A percentile compares a stretch with the other conserved stretches of the same genome.
Evolutionary conservation across 1,139 yeast genomes (phyloP).

Genomic region (Blastobotrys illinoisensis): DNA sequence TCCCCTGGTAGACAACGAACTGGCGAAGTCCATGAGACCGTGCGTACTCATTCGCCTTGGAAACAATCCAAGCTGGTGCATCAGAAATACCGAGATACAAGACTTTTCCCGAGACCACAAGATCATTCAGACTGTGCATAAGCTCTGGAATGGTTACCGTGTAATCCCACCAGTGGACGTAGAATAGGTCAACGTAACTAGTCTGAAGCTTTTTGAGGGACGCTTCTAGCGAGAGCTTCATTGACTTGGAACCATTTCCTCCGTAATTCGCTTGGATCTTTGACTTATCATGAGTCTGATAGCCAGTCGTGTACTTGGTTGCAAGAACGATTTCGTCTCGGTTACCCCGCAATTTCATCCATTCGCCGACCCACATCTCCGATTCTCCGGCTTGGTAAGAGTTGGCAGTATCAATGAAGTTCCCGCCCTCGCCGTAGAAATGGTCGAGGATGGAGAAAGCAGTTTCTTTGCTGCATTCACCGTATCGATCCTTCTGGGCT

Average conservation of each 20-base stretch:
- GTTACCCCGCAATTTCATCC: conserved; percentile 17
- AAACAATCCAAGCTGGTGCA: conserved; percentile 27
- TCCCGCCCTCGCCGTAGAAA: conserved; percentile 23
- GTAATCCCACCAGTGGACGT: conserved; percentile 26
- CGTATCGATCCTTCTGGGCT: conserved; percentile 20
- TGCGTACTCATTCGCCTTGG: conserved; percentile 25
- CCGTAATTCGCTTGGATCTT: conserved; percentile 12
- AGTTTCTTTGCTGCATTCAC: conserved; percentile 19
- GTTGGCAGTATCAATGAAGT: conserved; percentile 27
- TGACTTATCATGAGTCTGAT: conserved; percentile 4
- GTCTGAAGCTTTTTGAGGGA: conserved; percentile 18
- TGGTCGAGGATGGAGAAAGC: conserved; percentile 22
- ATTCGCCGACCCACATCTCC: conserved; percentile 21
- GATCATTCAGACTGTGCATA: conserved; percentile 23
- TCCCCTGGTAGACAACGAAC: conserved; percentile 25
- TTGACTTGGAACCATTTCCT: conserved; percentile 15
- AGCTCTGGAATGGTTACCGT: conserved; percentile 24
- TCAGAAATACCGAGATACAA: conserved; percentile 25
- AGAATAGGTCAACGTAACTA: conserved; percentile 17
- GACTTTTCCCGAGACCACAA: conserved; percentile 19
- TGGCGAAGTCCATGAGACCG: conserved; percentile 20
- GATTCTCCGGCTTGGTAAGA: conserved; percentile 22
- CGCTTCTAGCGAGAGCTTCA: conserved; percentile 13
- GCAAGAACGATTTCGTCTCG: conserved; percentile 20
- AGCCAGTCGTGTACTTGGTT: conserved; percentile 19